A percentile compares a stretch with the other conserved stretches of the same genome.
Conservation (phyloP, 2,329 filamentous ascomycete species). For the Botryotinia globosa region DNA sequence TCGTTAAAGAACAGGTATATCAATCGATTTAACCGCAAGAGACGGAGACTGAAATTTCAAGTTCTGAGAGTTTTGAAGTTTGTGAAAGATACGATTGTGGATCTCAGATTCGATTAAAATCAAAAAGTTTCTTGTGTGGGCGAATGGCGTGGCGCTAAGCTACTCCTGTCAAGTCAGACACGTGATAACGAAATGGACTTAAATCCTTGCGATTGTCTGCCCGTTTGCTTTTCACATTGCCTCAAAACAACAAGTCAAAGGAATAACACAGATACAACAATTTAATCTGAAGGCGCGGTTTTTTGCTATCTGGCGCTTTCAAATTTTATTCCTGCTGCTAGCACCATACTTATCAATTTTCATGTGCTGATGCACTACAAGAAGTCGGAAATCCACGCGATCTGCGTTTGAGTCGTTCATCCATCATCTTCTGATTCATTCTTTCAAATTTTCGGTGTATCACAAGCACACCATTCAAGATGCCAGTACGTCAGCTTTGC, state of each 20-base stretch:
- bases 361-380: slow-evolving; percentile 25
- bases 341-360: background rate
- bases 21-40: slow-evolving; percentile 99
- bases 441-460: slow-evolving; percentile 5
- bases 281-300: slow-evolving; percentile 3
- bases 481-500: slow-evolving; percentile 31
- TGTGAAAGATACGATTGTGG: slow-evolving; percentile 19
- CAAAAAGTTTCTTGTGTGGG: slow-evolving; percentile 20
- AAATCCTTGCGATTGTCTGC: slow-evolving; percentile 10
- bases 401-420: slow-evolving; percentile 25
- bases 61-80: slow-evolving; percentile 45
- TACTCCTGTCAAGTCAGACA: background rate
- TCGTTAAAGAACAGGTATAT: slow-evolving; percentile 70
- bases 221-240: slow-evolving; percentile 6
- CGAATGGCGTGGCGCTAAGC: background rate
- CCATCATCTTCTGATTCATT: slow-evolving; percentile 12
- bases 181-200: slow-evolving; percentile 8
- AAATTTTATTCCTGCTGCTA: slow-evolving; percentile 5
- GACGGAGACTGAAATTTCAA: slow-evolving; percentile 99
- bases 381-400: slow-evolving; percentile 25
- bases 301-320: background rate
- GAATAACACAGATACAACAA: slow-evolving; percentile 9
- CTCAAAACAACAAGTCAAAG: slow-evolving; percentile 13
- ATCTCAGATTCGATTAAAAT: slow-evolving; percentile 20
- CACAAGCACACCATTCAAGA: slow-evolving; percentile 23